A percentile compares a stretch with the other conserved stretches of the same genome.
Conservation (phyloP, 2,329 filamentous ascomycete genomes). For the Alternaria rosae region DNA sequence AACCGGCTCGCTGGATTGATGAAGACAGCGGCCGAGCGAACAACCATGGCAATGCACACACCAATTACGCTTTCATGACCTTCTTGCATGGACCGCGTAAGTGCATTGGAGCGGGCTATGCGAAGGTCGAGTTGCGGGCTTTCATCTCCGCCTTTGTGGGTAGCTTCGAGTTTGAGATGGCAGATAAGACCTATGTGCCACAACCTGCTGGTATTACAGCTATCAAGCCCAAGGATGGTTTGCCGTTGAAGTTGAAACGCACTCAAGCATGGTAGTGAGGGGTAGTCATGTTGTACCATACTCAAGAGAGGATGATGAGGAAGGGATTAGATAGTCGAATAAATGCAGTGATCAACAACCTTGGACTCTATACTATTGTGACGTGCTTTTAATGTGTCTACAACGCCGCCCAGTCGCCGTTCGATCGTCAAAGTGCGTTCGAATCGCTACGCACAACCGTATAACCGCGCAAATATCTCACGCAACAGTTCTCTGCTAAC, state of each 20-base stretch:
- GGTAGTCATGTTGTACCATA: neutral
- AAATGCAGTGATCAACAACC: neutral
- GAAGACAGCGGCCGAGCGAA: neutral
- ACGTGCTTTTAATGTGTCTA: neutral
- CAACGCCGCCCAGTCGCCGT: neutral
- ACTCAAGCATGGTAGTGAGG: neutral
- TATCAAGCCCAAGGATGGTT: neutral
- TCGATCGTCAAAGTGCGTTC: neutral
- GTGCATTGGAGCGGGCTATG: neutral
- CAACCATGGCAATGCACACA: neutral
- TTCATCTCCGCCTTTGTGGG: slow-evolving; percentile 2
- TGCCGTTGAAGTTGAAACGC: neutral
- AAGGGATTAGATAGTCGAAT: neutral
- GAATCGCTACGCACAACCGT: neutral
- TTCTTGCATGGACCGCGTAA: slow-evolving; percentile 1
- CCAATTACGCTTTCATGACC: slow-evolving; percentile 2
- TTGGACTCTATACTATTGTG: neutral
- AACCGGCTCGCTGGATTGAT: neutral
- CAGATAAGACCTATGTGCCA: neutral
- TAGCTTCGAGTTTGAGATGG: neutral
- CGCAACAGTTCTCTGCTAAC: neutral
- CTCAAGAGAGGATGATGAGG: neutral
- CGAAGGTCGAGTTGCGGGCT: neutral
- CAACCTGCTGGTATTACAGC: neutral
- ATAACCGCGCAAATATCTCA: neutral